Evolutionary conservation across 2,329 filamentous ascomycete genomes (phyloP).

Genomic region (Diaporthe sp.): DNA sequence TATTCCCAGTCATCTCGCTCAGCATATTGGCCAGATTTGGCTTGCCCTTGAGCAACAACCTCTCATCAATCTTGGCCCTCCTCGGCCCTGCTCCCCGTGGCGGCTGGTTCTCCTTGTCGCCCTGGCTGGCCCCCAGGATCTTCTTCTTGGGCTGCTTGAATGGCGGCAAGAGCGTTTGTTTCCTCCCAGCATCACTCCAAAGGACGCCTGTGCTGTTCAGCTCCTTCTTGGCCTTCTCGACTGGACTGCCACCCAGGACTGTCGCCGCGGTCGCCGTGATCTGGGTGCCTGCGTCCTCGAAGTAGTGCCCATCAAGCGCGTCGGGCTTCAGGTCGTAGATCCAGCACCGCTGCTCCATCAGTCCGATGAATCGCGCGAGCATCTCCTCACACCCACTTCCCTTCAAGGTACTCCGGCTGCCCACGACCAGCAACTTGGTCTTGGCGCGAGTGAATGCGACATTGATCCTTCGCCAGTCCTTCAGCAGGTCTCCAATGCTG

Average conservation of each 20-base stretch:
- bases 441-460: conserved; percentile 95
- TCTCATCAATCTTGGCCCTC: conserved; percentile 69
- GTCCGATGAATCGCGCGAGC: conserved; percentile 77
- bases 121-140: conserved; percentile 8
- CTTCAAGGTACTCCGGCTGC: conserved; percentile 84
- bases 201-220: conserved; percentile 40
- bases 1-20: conserved; percentile 71
- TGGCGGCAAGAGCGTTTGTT: conserved; percentile 7
- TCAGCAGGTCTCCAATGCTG: conserved; percentile 89
- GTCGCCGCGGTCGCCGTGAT: conserved; percentile 49
- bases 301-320: conserved; percentile 76
- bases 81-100: conserved; percentile 59
- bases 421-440: conserved; percentile 90
- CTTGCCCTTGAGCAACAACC: conserved; percentile 73
- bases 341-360: conserved; percentile 87
- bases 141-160: conserved; percentile 29
- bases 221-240: conserved; percentile 35
- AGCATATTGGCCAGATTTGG: conserved; percentile 82
- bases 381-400: conserved; percentile 79
- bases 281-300: conserved; percentile 70
- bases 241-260: conserved; percentile 39
- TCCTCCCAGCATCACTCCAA: conserved; percentile 14
- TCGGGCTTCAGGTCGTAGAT: conserved; percentile 77
- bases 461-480: conserved; percentile 94
- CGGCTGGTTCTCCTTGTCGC: conserved; percentile 59